phyloP scores from a whole-genome alignment of 2,329 filamentous ascomycete genomes.

The Sporothrix pallida region DNA sequence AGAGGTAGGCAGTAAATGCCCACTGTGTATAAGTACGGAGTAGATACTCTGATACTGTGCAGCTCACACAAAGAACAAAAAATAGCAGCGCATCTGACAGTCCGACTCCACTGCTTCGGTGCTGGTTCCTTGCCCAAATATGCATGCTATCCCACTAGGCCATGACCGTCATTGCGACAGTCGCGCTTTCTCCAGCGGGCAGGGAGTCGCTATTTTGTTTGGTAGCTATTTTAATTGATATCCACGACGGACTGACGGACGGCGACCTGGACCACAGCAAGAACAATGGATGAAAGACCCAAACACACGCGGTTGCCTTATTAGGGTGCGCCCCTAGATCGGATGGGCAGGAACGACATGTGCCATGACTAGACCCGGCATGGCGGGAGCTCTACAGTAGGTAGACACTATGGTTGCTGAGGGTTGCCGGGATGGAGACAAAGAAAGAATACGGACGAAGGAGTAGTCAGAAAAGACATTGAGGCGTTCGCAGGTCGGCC shows the following conservation, averaged over 20 bases:
- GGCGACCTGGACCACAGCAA: background rate
- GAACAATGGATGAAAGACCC: background rate
- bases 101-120: slow-evolving; percentile 5
- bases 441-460: background rate
- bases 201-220: slow-evolving; percentile 1
- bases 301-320: background rate
- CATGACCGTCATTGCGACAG: background rate
- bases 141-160: slow-evolving; percentile 14
- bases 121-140: background rate
- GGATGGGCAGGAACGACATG: slow-evolving; percentile 1
- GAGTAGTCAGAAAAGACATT: background rate
- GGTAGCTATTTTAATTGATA: background rate
- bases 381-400: background rate
- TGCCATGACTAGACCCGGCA: background rate
- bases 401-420: background rate
- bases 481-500: background rate
- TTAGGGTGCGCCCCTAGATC: slow-evolving; percentile 6
- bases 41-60: no score
- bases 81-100: slow-evolving; percentile 30
- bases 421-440: slow-evolving; percentile 19
- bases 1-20: no score
- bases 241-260: background rate
- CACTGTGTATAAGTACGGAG: no score
- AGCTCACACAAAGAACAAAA: background rate
- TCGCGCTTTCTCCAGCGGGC: slow-evolving; percentile 14